phyloP scores from a whole-genome alignment of 441 rosid species.

The Pelargonium australe region DNA sequence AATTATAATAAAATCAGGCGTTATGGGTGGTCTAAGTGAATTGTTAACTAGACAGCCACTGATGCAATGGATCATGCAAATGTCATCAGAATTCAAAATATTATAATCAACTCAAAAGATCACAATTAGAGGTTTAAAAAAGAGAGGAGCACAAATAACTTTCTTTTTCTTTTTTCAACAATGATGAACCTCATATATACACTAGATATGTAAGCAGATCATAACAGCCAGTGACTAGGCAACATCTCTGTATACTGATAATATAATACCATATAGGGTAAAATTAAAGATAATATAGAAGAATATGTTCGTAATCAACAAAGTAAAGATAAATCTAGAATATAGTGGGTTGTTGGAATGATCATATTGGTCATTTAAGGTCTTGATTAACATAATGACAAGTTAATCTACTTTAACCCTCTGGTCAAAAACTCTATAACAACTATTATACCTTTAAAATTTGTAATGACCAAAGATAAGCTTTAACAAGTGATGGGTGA shows the following conservation, averaged over 20 bases:
- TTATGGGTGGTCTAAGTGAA: background rate
- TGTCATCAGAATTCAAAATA: background rate
- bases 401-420: background rate
- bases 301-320: background rate
- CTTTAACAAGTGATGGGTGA: background rate
- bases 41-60: background rate
- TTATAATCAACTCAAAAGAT: background rate
- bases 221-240: background rate
- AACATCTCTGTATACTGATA: background rate
- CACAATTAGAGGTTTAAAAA: too few relatives aligned
- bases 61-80: background rate
- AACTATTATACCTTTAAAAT: background rate
- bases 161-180: background rate
- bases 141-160: too few relatives aligned
- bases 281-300: background rate
- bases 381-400: constrained; percentile 5
- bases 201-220: background rate
- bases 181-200: background rate
- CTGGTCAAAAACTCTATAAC: constrained; percentile 4
- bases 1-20: background rate
- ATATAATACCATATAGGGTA: background rate
- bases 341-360: constrained; percentile 5
- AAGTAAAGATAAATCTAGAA: background rate
- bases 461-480: background rate
- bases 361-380: constrained; percentile 1